These are phyloP conservation scores for Aspergillus quadricinctus DNA, from an alignment of 2,329 filamentous ascomycete species.

Conservation along the genomic window DNA sequence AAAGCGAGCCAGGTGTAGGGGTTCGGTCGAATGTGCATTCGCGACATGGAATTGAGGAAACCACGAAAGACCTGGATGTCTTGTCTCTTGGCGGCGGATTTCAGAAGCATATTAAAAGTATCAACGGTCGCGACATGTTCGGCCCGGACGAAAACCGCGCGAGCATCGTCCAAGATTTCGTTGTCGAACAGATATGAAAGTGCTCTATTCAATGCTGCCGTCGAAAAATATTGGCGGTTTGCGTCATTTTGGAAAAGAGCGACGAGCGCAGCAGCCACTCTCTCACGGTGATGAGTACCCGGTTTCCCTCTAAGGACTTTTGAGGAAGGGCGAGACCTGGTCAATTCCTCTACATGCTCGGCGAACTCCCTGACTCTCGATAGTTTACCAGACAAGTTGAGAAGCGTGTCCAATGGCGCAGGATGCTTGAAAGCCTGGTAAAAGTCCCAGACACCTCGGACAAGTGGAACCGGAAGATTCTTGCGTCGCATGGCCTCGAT, in stretches of 20 bases:
- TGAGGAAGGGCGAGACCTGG: constrained; percentile 18
- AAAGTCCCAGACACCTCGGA: constrained; percentile 30
- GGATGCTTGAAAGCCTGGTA: constrained; percentile 3
- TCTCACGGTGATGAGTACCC: constrained; percentile 10
- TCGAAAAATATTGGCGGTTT: constrained; percentile 31
- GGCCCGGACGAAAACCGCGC: constrained; percentile 31
- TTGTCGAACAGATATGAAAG: constrained; percentile 35
- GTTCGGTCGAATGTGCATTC: constrained; percentile 35
- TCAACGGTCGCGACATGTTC: constrained; percentile 35
- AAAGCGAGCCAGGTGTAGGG: constrained; percentile 42
- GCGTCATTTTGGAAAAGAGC: constrained; percentile 30
- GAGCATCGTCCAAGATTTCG: constrained; percentile 28
- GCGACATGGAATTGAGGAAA: constrained; percentile 37
- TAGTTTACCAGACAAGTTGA: constrained; percentile 4
- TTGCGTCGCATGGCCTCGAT: constrained; percentile 19
- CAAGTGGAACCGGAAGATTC: constrained; percentile 20
- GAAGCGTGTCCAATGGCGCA: constrained; percentile 11
- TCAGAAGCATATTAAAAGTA: constrained; percentile 44
- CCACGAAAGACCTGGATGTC: constrained; percentile 38
- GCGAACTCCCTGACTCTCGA: constrained; percentile 33
- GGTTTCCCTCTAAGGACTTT: constrained; percentile 1
- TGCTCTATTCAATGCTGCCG: constrained; percentile 39
- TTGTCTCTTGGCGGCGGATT: constrained; percentile 31
- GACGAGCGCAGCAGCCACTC: constrained; percentile 22
- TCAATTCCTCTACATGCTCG: constrained; percentile 37